phyloP scores from a whole-genome alignment of 164 flowering plant species.

The Aristolochia fimbriata region DNA sequence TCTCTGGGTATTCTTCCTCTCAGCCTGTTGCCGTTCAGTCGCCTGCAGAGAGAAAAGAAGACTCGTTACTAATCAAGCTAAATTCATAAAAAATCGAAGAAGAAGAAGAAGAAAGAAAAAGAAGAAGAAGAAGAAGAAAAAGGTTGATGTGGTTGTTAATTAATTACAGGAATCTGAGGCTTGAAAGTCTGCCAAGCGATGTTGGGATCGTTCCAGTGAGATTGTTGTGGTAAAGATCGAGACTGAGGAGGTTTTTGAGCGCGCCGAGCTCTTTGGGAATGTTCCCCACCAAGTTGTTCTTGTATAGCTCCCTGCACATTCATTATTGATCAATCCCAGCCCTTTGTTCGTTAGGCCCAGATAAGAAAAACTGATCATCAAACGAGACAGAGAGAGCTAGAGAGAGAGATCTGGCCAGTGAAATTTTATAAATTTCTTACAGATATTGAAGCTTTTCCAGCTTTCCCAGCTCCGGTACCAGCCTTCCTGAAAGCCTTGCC shows the following conservation, averaged over 20 bases:
- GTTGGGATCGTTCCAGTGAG: conserved; percentile 70
- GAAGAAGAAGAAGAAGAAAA: neutral
- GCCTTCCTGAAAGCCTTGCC: conserved; percentile 56
- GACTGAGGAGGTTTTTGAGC: conserved; percentile 69
- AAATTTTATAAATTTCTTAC: conserved; percentile 39
- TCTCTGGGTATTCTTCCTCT: conserved; percentile 69
- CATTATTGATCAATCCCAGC: neutral
- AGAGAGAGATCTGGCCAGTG: too few relatives aligned
- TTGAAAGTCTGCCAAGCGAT: conserved; percentile 62
- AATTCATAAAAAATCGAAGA: neutral
- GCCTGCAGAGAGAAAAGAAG: conserved; percentile 24
- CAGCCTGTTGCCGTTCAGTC: conserved; percentile 61
- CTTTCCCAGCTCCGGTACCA: conserved; percentile 62
- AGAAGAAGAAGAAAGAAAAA: neutral
- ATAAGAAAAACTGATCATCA: neutral
- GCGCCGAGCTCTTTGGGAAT: conserved; percentile 74
- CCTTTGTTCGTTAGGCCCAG: neutral
- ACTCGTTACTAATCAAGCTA: neutral
- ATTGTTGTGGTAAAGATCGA: conserved; percentile 82
- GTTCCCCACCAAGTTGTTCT: conserved; percentile 69
- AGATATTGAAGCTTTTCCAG: conserved; percentile 58
- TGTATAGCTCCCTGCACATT: conserved; percentile 81
- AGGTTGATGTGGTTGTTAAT: too few relatives aligned
- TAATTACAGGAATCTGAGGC: conserved; percentile 76
- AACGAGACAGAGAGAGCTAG: too few relatives aligned